Evolutionary conservation across 306 rosid species (phyloP).

Genomic region (Ammopiptanthus mongolicus): DNA sequence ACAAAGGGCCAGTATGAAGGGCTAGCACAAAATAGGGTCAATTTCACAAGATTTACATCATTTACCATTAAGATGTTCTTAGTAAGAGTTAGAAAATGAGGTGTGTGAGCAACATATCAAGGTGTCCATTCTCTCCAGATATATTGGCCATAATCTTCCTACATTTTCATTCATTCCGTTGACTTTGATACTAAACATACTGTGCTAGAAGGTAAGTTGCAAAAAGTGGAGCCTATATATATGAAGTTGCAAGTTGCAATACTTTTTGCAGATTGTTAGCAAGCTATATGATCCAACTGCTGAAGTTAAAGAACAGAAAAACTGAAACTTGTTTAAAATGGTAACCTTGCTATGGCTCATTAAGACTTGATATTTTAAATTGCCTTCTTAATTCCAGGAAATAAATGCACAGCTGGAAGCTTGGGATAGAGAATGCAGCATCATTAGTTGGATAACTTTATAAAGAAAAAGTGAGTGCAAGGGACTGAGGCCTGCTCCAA

Average conservation of each 20-base stretch:
- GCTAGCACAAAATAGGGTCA: neutral
- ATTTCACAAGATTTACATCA: no score
- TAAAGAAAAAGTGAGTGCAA: neutral
- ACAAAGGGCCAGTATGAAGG: neutral
- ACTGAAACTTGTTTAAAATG: neutral
- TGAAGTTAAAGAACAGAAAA: neutral
- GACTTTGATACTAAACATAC: neutral
- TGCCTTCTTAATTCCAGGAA: no score
- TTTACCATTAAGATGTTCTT: neutral
- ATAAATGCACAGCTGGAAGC: no score
- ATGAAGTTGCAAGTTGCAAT: neutral
- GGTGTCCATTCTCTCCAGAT: neutral
- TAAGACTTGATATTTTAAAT: neutral
- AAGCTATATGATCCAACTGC: neutral
- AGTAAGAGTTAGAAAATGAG: neutral
- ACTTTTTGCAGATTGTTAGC: neutral
- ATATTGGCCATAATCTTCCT: neutral
- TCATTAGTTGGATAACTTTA: neutral
- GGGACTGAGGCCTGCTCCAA: neutral
- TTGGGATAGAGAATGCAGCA: neutral
- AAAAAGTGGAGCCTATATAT: neutral
- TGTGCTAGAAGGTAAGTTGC: neutral
- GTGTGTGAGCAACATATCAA: neutral
- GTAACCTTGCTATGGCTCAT: neutral
- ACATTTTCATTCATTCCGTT: neutral